Conservation (phyloP, 2,329 filamentous ascomycete species). For the Colletotrichum lupini region DNA sequence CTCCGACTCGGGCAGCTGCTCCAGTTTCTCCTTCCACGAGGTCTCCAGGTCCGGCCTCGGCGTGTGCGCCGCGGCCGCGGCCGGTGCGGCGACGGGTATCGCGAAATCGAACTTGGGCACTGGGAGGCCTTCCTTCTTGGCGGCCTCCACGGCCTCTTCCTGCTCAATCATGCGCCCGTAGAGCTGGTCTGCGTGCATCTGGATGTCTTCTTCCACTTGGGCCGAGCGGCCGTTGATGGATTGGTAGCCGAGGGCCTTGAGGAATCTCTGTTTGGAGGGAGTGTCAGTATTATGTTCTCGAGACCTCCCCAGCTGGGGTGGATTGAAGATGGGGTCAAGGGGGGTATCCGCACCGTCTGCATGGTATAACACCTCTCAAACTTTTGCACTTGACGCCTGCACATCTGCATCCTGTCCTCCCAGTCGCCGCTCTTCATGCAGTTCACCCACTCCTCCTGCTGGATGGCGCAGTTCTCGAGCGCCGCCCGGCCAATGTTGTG, state of each 20-base stretch:
- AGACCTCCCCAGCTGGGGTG: not conserved
- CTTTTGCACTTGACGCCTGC: slow-evolving; percentile 77
- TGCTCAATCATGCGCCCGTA: slow-evolving; percentile 89
- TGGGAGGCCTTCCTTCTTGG: slow-evolving; percentile 69
- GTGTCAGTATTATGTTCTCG: not conserved
- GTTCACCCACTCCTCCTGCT: slow-evolving; percentile 83
- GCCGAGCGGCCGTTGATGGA: slow-evolving; percentile 71
- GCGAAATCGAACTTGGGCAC: slow-evolving; percentile 70
- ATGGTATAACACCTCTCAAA: slow-evolving; percentile 91
- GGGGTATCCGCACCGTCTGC: slow-evolving; percentile 71
- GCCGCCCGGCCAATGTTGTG: slow-evolving; percentile 82
- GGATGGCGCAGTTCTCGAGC: slow-evolving; percentile 91
- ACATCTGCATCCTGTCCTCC: slow-evolving; percentile 80
- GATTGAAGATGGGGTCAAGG: not conserved
- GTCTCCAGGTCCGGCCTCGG: slow-evolving; percentile 60
- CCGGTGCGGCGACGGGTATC: slow-evolving; percentile 61
- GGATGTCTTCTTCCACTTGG: slow-evolving; percentile 85
- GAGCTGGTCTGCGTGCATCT: slow-evolving; percentile 93
- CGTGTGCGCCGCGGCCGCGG: slow-evolving; percentile 28
- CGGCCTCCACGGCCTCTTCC: slow-evolving; percentile 78
- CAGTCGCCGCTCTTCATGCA: slow-evolving; percentile 83
- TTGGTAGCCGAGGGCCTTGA: slow-evolving; percentile 91
- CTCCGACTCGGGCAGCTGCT: slow-evolving; percentile 68
- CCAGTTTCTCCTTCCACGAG: slow-evolving; percentile 64
- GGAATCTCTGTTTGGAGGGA: slow-evolving; percentile 71